phyloP scores from a whole-genome alignment of 202 grass and related monocot genomes.

The Hordeum pubiflorum region DNA sequence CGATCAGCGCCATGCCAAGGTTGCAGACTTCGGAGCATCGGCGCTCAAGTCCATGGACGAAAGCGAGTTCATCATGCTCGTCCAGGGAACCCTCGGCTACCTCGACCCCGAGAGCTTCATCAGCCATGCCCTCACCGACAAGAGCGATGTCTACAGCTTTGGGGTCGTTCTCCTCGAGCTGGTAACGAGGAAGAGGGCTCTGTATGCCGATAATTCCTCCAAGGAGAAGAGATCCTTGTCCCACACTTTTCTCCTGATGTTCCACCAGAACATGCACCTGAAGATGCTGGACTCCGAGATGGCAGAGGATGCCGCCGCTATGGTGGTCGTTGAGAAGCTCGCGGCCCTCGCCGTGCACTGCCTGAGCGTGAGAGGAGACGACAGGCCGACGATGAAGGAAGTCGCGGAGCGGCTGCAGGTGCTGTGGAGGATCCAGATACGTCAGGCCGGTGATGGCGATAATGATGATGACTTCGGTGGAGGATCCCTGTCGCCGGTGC shows the following conservation, averaged over 20 bases:
- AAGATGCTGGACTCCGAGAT: slow-evolving; percentile 34
- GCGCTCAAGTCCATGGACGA: slow-evolving; percentile 26
- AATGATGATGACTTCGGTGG: not conserved
- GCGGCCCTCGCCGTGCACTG: slow-evolving; percentile 14
- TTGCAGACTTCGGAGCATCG: slow-evolving; percentile 49
- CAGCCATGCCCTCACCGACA: slow-evolving; percentile 30
- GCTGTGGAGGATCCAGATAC: slow-evolving; percentile 7
- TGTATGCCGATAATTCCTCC: not conserved
- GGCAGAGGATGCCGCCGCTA: not conserved
- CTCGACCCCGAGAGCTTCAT: slow-evolving; percentile 37
- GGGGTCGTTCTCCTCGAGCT: slow-evolving; percentile 37
- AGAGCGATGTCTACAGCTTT: slow-evolving; percentile 50
- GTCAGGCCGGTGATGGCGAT: not conserved
- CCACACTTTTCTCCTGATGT: slow-evolving; percentile 20
- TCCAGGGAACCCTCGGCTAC: slow-evolving; percentile 44
- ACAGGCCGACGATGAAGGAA: slow-evolving; percentile 44
- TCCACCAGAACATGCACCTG: not conserved
- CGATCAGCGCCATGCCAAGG: slow-evolving; percentile 26
- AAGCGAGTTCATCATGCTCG: slow-evolving; percentile 35
- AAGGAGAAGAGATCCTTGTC: slow-evolving; percentile 25
- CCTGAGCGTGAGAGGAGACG: slow-evolving; percentile 17
- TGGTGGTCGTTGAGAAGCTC: slow-evolving; percentile 21
- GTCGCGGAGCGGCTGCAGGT: slow-evolving; percentile 30
- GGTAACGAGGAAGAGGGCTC: slow-evolving; percentile 33
- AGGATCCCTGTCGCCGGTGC: not conserved